Evolutionary conservation across 805 yeast species (phyloP).

Genomic region (Crinitomyces ghanaensis): DNA sequence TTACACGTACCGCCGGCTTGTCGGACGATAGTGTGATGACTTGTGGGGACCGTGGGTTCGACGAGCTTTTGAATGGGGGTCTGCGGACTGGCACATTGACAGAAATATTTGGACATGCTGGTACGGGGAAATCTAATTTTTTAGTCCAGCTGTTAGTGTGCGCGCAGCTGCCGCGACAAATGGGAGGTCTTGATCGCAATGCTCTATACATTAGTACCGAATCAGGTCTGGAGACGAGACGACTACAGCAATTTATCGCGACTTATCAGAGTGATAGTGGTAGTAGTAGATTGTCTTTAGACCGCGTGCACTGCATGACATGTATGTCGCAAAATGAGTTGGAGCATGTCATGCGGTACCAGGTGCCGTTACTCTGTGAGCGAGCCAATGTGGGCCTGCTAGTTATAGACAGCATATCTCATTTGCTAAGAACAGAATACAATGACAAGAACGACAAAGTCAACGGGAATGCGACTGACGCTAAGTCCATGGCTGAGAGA

Average conservation of each 20-base stretch:
- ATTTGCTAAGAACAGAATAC: slow-evolving; percentile 61
- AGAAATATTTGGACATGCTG: slow-evolving; percentile 76
- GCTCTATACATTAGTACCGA: slow-evolving; percentile 78
- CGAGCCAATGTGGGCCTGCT: slow-evolving; percentile 39
- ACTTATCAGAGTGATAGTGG: slow-evolving; percentile 12
- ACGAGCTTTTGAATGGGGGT: slow-evolving; percentile 44
- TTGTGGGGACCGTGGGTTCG: slow-evolving; percentile 43
- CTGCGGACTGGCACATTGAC: slow-evolving; percentile 44
- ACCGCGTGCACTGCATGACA: slow-evolving; percentile 39
- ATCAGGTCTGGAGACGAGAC: slow-evolving; percentile 51
- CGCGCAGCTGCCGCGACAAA: slow-evolving; percentile 38
- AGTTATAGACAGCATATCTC: slow-evolving; percentile 64
- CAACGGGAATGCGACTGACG: too few relatives aligned
- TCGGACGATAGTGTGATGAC: slow-evolving; percentile 23
- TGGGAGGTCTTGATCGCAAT: slow-evolving; percentile 38
- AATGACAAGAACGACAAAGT: slow-evolving; percentile 30
- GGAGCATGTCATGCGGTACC: slow-evolving; percentile 59
- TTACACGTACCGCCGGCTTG: too few relatives aligned
- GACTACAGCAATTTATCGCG: slow-evolving; percentile 42
- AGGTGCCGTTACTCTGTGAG: slow-evolving; percentile 47
- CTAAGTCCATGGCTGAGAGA: slow-evolving; percentile 22
- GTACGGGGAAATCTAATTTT: slow-evolving; percentile 79
- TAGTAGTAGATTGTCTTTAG: slow-evolving; percentile 18
- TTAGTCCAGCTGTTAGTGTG: slow-evolving; percentile 53
- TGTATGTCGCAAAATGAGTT: slow-evolving; percentile 63